Conservation (phyloP, 192 early-diverging fungal species). For the Irineochytrium annulatum region DNA sequence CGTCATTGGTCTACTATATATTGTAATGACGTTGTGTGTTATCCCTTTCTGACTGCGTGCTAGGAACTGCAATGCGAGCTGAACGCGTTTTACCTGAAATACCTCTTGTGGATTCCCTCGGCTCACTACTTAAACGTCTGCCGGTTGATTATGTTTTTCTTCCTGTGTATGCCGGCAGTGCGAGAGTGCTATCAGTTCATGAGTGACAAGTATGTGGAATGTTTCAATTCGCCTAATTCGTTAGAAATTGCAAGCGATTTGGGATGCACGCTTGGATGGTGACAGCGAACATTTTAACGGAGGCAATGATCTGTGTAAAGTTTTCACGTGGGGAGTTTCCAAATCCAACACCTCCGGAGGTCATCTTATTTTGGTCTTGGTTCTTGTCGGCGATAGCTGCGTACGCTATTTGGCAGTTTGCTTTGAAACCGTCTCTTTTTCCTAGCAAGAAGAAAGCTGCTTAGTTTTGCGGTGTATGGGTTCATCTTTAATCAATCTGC, state of each 20-base stretch:
- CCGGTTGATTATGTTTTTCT: constrained; percentile 75
- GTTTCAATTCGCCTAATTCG: constrained; percentile 7
- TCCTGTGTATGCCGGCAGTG: constrained; percentile 79
- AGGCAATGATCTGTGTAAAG: constrained; percentile 88
- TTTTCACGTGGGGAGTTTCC: constrained; percentile 84
- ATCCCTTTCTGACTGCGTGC: background rate
- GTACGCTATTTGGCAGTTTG: constrained; percentile 79
- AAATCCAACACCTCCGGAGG: constrained; percentile 64
- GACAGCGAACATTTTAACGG: constrained; percentile 80
- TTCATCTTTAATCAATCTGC: too few relatives aligned
- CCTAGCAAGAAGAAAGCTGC: background rate
- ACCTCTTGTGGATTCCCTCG: constrained; percentile 86
- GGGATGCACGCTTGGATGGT: constrained; percentile 93
- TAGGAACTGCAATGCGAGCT: constrained; percentile 78
- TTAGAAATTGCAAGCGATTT: constrained; percentile 80
- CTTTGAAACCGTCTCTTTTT: constrained; percentile 26
- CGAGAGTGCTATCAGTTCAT: constrained; percentile 91
- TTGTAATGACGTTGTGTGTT: constrained; percentile 44
- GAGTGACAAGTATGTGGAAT: constrained; percentile 54
- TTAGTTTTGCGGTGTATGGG: too few relatives aligned
- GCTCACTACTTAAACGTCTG: constrained; percentile 76
- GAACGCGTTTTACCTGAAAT: constrained; percentile 94
- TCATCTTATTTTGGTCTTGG: constrained; percentile 70
- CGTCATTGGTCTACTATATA: constrained; percentile 66
- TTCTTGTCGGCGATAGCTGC: constrained; percentile 54